Percentiles rank a stretch among this genome's conserved stretches.
These are phyloP conservation scores for Leccinum truebloodii DNA, from an alignment of 768 basidiomycete species.

Conservation along the genomic window DNA sequence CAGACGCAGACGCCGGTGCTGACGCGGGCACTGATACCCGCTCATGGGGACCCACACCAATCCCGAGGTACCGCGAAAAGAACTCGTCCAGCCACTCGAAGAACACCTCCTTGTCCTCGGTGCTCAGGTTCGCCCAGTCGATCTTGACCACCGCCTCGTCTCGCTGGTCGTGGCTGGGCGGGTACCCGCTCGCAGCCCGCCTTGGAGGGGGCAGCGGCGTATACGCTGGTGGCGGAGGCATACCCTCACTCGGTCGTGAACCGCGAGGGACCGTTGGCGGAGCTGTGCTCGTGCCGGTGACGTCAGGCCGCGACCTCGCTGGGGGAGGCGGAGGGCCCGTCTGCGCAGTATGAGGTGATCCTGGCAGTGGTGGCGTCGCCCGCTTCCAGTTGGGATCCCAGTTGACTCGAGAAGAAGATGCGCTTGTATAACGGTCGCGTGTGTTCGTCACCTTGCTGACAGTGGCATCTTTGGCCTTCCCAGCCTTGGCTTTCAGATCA, in stretches of 20 bases:
- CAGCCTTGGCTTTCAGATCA: constrained; percentile 66
- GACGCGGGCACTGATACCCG: background rate
- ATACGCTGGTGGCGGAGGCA: constrained; percentile 15
- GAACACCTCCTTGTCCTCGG: constrained; percentile 68
- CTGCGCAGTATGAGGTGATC: constrained; percentile 4
- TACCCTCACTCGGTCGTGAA: constrained; percentile 15
- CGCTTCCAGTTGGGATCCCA: constrained; percentile 60
- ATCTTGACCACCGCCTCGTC: constrained; percentile 34
- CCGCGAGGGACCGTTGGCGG: constrained; percentile 13
- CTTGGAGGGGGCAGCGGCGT: constrained; percentile 29
- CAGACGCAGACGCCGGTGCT: too few species aligned
- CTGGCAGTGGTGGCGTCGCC: constrained; percentile 39
- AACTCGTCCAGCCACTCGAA: constrained; percentile 84
- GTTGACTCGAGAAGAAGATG: constrained; percentile 59
- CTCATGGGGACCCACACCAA: constrained; percentile 21
- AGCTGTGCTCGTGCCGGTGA: constrained; percentile 6
- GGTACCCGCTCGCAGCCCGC: constrained; percentile 29
- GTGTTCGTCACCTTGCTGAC: constrained; percentile 54
- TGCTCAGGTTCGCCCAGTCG: constrained; percentile 69
- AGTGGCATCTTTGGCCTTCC: constrained; percentile 57
- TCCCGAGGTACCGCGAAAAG: constrained; percentile 51
- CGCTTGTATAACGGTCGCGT: constrained; percentile 55
- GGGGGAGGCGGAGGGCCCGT: constrained; percentile 36
- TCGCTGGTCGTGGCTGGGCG: constrained; percentile 14
- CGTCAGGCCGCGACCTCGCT: constrained; percentile 27